These are phyloP conservation scores for Syncephalastrum monosporum DNA, from an alignment of 371 early-diverging fungal species.

Conservation along the genomic window DNA sequence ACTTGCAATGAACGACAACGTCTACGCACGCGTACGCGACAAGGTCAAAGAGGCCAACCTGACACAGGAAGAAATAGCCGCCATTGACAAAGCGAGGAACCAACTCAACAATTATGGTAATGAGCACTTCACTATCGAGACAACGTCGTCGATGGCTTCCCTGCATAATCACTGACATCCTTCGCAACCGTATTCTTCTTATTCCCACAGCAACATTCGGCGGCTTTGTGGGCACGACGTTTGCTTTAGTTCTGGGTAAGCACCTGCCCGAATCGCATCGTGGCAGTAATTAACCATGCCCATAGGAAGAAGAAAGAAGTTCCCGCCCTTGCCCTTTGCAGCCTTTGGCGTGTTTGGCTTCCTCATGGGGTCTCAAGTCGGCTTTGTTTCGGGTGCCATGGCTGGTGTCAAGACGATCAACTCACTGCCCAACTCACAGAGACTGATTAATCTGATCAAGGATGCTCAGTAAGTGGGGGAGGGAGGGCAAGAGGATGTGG, in stretches of 20 bases:
- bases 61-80: conserved; percentile 41
- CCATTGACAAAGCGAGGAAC: conserved; percentile 39
- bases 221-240: conserved; percentile 32
- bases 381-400: conserved; percentile 42
- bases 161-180: not conserved
- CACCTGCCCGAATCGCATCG: not conserved
- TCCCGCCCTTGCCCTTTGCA: conserved; percentile 31
- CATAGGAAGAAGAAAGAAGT: conserved; percentile 28
- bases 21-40: conserved; percentile 38
- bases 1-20: conserved; percentile 28
- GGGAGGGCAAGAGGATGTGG: not conserved
- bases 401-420: conserved; percentile 44
- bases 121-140: not conserved
- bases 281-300: not conserved
- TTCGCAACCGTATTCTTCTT: conserved; percentile 1
- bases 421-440: conserved; percentile 37
- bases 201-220: conserved; percentile 33
- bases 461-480: conserved; percentile 41
- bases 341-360: conserved; percentile 43
- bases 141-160: not conserved
- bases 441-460: conserved; percentile 35
- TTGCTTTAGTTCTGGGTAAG: conserved; percentile 31
- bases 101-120: conserved; percentile 41
- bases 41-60: conserved; percentile 42
- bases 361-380: conserved; percentile 47